These are phyloP conservation scores for Pythium rishiriense DNA, from an alignment of 352 stramenopile genomes.

Conservation along the genomic window DNA sequence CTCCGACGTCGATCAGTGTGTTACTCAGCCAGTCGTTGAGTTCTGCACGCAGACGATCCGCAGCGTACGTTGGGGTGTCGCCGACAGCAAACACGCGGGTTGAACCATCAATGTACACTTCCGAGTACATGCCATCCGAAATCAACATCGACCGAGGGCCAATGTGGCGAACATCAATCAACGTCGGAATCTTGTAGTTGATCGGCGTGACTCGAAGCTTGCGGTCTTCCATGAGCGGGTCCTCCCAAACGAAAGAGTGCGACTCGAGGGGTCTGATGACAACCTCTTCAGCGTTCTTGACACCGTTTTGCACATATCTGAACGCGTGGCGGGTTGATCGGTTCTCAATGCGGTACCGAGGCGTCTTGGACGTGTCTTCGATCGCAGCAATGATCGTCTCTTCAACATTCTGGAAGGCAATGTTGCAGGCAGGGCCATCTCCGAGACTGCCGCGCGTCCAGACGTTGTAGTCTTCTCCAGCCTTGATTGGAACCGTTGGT, in stretches of 20 bases:
- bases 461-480: slow-evolving; percentile 34
- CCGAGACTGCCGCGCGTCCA: slow-evolving; percentile 75
- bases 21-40: slow-evolving; percentile 77
- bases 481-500: slow-evolving; percentile 43
- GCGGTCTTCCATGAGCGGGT: slow-evolving; percentile 55
- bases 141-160: slow-evolving; percentile 45
- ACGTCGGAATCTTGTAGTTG: slow-evolving; percentile 67
- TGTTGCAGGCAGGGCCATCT: slow-evolving; percentile 70
- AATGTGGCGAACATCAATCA: slow-evolving; percentile 79
- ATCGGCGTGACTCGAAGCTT: slow-evolving; percentile 60
- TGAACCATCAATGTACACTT: slow-evolving; percentile 86
- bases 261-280: slow-evolving; percentile 65
- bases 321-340: slow-evolving; percentile 72
- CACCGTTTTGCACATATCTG: slow-evolving; percentile 67
- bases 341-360: slow-evolving; percentile 86
- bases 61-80: slow-evolving; percentile 62
- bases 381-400: slow-evolving; percentile 75
- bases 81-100: slow-evolving; percentile 82
- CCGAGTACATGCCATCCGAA: slow-evolving; percentile 57
- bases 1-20: slow-evolving; percentile 68
- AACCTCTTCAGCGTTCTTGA: slow-evolving; percentile 65
- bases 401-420: slow-evolving; percentile 55
- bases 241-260: slow-evolving; percentile 83
- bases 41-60: slow-evolving; percentile 53
- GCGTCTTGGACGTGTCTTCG: slow-evolving; percentile 63